Base-by-base conservation (phyloP, 1,139 yeast genomes). In the Taphrina pruni region DNA sequence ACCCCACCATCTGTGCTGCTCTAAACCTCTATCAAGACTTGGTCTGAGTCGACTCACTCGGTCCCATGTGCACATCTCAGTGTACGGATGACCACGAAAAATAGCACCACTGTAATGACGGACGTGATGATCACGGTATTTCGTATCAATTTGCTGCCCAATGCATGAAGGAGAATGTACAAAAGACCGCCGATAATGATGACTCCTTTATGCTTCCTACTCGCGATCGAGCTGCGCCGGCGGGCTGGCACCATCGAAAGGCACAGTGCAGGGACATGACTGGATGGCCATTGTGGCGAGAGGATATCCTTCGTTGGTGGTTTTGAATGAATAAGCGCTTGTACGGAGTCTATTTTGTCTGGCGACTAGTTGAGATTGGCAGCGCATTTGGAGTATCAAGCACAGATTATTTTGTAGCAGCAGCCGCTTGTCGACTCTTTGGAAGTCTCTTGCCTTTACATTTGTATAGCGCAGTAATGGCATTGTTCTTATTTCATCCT, bases 11-110 rank as follows among this genome's bases (percentile, higher is more conserved):
- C 20, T 55, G 60, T 54, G 60, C 60, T n/a, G 66, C 66, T n/a
- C 56, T 71, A 45, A 70, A 71, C 41, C 69, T 72, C n/a, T 72
- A 72, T 70, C 82, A 80, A 66, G 82, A 82, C 6, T 72, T 80
- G 60, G 81, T 80, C 43, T 54, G 32, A 26, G 32, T 26, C 4
- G 32, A 26, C 32, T 26, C 32, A 26, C 32, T 26, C 32, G 32
- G 4, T 26, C 4, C 32, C 32, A 26, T 26, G 32, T 26, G 32
- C 32, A 26, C 32, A 26, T 26, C 32, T 26, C 32, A 26, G 32
- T 26, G 32, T 26, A 26, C 32, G 32, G 32, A 26, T 26, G 32
- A 26, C 32, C 32, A 26, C 32, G 32, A 26, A 26, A 26, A 26
- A 26, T 4, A 26, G 32, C 32, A 26, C 32, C 32, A 26, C 32